Percentiles rank a stretch among this genome's conserved stretches.
Evolutionary conservation across 805 yeast species (phyloP).

Genomic region (Lipomyces kockii): DNA sequence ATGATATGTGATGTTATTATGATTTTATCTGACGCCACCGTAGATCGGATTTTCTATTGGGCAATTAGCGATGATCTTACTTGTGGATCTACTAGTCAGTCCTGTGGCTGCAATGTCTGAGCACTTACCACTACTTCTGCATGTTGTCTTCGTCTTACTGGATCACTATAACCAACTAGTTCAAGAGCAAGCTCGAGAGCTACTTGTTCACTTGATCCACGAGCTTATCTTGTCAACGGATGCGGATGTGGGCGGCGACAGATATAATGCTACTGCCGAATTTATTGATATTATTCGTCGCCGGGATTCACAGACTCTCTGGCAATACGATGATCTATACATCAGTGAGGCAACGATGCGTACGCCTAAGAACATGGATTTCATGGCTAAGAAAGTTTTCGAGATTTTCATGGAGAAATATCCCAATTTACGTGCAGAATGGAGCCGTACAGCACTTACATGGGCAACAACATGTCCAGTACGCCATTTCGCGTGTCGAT

Average conservation of each 20-base stretch:
- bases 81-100: constrained; percentile 76
- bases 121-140: constrained; percentile 73
- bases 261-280: constrained; percentile 48
- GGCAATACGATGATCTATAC: constrained; percentile 87
- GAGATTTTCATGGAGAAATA: constrained; percentile 54
- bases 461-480: constrained; percentile 99
- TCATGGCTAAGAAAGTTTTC: constrained; percentile 65
- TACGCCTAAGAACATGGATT: constrained; percentile 85
- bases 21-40: neutral
- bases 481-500: constrained; percentile 93
- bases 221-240: constrained; percentile 60
- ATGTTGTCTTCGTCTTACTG: constrained; percentile 74
- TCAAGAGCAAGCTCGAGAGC: constrained; percentile 79
- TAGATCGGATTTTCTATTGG: constrained; percentile 76
- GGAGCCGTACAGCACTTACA: constrained; percentile 80
- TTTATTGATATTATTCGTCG: constrained; percentile 63
- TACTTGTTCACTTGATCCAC: constrained; percentile 73
- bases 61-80: constrained; percentile 80
- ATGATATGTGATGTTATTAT: neutral
- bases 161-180: constrained; percentile 88
- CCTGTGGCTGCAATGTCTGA: constrained; percentile 65
- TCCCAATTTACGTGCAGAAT: constrained; percentile 69
- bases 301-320: constrained; percentile 58
- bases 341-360: constrained; percentile 78
- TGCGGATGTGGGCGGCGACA: constrained; percentile 43